phyloP scores from a whole-genome alignment of 495 filamentous ascomycete species.

The Podospora pseudopauciseta region DNA sequence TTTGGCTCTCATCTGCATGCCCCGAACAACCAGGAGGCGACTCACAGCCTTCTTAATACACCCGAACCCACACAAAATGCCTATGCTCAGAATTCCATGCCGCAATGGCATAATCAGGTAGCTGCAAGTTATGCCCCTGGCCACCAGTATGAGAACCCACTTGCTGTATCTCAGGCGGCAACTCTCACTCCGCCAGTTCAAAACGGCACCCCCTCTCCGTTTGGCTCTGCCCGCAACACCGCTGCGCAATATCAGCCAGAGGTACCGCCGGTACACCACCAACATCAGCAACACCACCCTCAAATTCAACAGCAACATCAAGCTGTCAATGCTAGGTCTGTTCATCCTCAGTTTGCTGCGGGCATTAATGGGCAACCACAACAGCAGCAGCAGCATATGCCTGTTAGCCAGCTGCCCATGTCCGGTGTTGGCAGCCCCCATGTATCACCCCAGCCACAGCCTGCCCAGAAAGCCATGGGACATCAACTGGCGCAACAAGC shows the following conservation, averaged over 20 bases:
- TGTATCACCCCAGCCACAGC: conserved; percentile 29
- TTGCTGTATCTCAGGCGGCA: conserved; percentile 19
- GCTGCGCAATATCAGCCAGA: conserved; percentile 18
- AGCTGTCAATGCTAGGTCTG: conserved; percentile 8
- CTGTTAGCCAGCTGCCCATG: conserved; percentile 15
- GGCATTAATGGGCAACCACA: conserved; percentile 20
- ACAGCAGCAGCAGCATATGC: conserved; percentile 15
- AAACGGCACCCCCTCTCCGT: conserved; percentile 17
- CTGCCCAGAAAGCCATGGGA: conserved; percentile 16
- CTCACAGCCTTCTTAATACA: conserved; percentile 16
- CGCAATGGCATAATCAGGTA: conserved; percentile 26
- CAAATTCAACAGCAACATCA: background rate
- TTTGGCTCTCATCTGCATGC: conserved; percentile 20
- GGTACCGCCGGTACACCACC: conserved; percentile 12
- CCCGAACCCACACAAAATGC: conserved; percentile 14
- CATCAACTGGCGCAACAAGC: conserved; percentile 8
- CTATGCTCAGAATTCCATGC: conserved; percentile 18
- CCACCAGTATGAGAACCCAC: conserved; percentile 28
- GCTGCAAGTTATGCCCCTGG: conserved; percentile 18
- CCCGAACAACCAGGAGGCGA: conserved; percentile 17
- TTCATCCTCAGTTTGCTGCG: conserved; percentile 20
- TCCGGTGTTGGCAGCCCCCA: conserved; percentile 18
- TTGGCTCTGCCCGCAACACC: background rate
- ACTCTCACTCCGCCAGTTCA: conserved; percentile 15
- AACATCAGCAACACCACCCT: background rate